phyloP scores from a whole-genome alignment of 208 protist species.

The Novymonas esmeraldas region DNA sequence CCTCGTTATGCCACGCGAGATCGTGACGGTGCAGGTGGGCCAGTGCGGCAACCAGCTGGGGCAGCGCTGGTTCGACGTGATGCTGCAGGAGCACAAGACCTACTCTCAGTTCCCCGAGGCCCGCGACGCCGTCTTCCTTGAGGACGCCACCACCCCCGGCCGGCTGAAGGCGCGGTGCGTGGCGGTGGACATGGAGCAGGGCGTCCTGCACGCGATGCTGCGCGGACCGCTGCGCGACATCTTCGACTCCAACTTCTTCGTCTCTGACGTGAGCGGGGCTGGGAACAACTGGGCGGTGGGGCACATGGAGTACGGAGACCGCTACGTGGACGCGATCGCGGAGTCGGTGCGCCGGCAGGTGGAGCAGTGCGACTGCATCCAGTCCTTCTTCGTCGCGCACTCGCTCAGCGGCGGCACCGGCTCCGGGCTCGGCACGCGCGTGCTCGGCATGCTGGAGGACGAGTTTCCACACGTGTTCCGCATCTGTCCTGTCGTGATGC shows the following conservation, averaged over 20 bases:
- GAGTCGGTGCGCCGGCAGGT: conserved; percentile 88
- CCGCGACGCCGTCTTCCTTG: conserved; percentile 73
- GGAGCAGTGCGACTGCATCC: conserved; percentile 95
- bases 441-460: conserved; percentile 93
- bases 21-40: conserved; percentile 91
- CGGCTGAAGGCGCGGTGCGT: conserved; percentile 92
- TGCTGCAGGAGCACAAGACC: conserved; percentile 93
- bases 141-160: conserved; percentile 4
- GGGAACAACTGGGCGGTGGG: conserved; percentile 96
- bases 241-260: conserved; percentile 91
- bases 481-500: conserved; percentile 91
- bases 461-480: conserved; percentile 93
- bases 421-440: conserved; percentile 93
- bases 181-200: conserved; percentile 97
- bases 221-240: conserved; percentile 79
- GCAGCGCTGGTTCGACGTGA: conserved; percentile 95
- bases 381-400: conserved; percentile 96
- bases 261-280: conserved; percentile 87
- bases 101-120: conserved; percentile 76
- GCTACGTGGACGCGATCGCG: conserved; percentile 82
- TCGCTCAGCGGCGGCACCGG: conserved; percentile 97
- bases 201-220: conserved; percentile 89
- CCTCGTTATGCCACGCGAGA: conserved; percentile 82
- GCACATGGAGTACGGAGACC: conserved; percentile 92
- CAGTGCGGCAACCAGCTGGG: conserved; percentile 97